Conservation (phyloP, 2,329 filamentous ascomycete species). For the Elsinoe necatrix region DNA sequence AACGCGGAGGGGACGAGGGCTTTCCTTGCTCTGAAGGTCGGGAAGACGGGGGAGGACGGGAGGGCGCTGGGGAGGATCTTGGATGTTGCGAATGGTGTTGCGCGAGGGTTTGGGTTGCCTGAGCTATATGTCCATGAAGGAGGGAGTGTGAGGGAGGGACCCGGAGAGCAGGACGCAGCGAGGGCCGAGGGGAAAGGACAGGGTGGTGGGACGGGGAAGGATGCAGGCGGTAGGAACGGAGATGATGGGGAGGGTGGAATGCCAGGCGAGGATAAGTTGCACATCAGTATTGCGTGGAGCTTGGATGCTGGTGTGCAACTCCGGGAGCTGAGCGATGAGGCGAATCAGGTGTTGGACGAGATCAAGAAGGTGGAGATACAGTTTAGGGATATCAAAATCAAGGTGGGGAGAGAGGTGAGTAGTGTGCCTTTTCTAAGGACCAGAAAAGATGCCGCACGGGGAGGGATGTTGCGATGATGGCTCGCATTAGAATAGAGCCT, state of each 20-base stretch:
- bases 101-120: slow-evolving; percentile 55
- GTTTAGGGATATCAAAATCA: slow-evolving; percentile 40
- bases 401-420: slow-evolving; percentile 36
- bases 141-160: too few relatives aligned
- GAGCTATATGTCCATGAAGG: slow-evolving; percentile 51
- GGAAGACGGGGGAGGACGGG: slow-evolving; percentile 1
- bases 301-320: slow-evolving; percentile 34
- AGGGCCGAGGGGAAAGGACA: too few relatives aligned
- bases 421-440: slow-evolving; percentile 20
- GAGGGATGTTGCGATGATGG: not conserved
- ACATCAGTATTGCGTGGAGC: slow-evolving; percentile 85
- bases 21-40: slow-evolving; percentile 57
- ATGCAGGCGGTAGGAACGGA: not conserved
- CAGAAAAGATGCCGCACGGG: not conserved
- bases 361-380: slow-evolving; percentile 22
- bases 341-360: slow-evolving; percentile 15
- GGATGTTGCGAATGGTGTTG: slow-evolving; percentile 55
- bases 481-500: too few relatives aligned
- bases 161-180: too few relatives aligned
- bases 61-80: slow-evolving; percentile 48
- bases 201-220: too few relatives aligned
- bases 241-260: not conserved
- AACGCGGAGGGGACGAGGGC: slow-evolving; percentile 63
- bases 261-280: slow-evolving; percentile 60
- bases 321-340: slow-evolving; percentile 19